Evolutionary conservation across 148 eudicot genomes (phyloP).

Genomic region (Hydrangea macrophylla): DNA sequence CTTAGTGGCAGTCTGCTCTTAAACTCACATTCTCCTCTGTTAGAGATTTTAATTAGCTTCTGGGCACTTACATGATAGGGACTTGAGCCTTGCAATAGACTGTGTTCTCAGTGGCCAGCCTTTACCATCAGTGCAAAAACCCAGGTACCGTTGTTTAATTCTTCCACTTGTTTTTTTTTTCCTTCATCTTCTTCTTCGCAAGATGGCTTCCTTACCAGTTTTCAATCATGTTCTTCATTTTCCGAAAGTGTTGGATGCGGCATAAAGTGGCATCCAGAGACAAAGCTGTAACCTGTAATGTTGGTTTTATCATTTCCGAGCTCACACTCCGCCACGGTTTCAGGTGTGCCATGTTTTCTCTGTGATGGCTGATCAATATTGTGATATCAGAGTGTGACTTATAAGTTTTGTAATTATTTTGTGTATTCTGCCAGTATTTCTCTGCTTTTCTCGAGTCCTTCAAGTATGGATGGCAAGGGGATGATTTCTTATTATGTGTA

Average conservation of each 20-base stretch:
- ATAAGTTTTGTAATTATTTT: not conserved
- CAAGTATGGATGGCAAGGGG: not conserved
- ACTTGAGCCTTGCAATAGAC: constrained; percentile 79
- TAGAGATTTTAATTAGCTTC: not conserved
- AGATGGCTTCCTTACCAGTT: not conserved
- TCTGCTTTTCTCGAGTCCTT: not conserved
- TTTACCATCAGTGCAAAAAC: constrained; percentile 48
- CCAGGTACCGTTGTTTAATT: constrained; percentile 26
- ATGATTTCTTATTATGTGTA: not conserved
- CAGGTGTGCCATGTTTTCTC: constrained; percentile 5
- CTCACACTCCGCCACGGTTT: not conserved
- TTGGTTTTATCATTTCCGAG: not conserved
- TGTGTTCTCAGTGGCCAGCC: constrained; percentile 82
- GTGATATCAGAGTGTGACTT: not conserved
- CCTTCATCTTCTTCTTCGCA: not conserved
- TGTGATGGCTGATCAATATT: not conserved
- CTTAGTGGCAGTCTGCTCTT: not conserved
- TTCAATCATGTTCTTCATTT: not conserved
- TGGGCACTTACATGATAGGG: constrained; percentile 38
- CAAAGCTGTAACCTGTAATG: constrained; percentile 4
- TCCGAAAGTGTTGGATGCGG: constrained; percentile 34
- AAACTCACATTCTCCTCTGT: not conserved
- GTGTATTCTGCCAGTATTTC: not conserved
- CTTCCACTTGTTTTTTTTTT: not conserved
- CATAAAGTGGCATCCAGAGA: constrained; percentile 35